A percentile compares a stretch with the other conserved stretches of the same genome.
phyloP scores from a whole-genome alignment of 108 stramenopile species.

The Hondaea fermentalgiana region DNA sequence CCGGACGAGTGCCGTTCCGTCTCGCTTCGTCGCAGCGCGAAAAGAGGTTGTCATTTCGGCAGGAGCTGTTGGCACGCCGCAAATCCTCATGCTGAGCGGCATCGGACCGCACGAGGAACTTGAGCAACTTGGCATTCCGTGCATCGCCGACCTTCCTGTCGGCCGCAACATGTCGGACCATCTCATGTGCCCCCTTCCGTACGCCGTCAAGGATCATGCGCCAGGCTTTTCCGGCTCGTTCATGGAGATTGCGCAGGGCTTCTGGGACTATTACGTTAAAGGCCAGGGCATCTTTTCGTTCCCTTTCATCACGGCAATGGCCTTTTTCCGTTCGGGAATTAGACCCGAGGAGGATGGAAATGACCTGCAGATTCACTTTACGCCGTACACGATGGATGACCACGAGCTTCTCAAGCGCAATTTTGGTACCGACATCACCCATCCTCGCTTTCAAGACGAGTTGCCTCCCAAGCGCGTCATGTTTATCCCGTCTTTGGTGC shows the following conservation, averaged over 20 bases:
- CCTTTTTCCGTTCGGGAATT: conserved; percentile 1
- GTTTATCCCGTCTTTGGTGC: not conserved
- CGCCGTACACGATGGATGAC: not conserved
- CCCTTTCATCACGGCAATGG: not conserved
- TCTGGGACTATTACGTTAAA: not conserved
- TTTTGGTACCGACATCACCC: not conserved
- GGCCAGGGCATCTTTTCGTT: not conserved
- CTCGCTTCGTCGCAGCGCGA: not conserved
- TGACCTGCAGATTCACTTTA: not conserved
- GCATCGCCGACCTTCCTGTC: conserved; percentile 39
- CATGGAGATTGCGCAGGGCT: not conserved
- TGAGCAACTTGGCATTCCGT: conserved; percentile 22
- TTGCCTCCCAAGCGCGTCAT: not conserved
- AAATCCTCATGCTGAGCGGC: conserved; percentile 55
- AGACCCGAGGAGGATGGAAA: not conserved
- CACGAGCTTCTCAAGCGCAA: not conserved
- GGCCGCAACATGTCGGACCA: conserved; percentile 59
- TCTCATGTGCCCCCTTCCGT: not conserved
- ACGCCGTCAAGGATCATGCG: not conserved
- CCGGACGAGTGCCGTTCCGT: not conserved
- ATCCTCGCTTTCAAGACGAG: not conserved
- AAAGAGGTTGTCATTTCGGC: conserved; percentile 58
- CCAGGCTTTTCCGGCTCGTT: too few species aligned
- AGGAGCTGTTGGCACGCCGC: conserved; percentile 60
- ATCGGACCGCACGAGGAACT: conserved; percentile 43